Percentiles rank a stretch among this genome's conserved stretches.
These are phyloP conservation scores for Cystobasidium slooffiae DNA, from an alignment of 1,284 basidiomycete species.

Conservation along the genomic window DNA sequence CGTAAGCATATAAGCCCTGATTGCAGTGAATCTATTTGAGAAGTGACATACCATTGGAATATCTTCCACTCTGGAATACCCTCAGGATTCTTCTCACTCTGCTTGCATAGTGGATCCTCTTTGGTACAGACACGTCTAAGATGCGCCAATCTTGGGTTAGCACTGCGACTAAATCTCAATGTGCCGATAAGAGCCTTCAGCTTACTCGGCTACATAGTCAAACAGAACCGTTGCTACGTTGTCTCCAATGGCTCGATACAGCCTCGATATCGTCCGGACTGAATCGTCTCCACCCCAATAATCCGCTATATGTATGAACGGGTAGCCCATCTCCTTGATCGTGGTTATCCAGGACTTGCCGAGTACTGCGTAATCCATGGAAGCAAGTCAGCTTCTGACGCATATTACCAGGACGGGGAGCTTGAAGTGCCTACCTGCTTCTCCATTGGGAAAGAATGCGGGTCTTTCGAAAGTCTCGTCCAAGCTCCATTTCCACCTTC, in stretches of 20 bases:
- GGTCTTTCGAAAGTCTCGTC: constrained; percentile 28
- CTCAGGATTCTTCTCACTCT: constrained; percentile 15
- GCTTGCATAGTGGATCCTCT: constrained; percentile 10
- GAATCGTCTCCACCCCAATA: constrained; percentile 9
- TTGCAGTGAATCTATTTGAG: neutral
- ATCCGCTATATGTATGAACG: constrained; percentile 31
- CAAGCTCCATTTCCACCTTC: constrained; percentile 22
- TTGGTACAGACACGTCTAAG: neutral
- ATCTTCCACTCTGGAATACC: constrained; percentile 22
- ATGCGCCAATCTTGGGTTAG: neutral
- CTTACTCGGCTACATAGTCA: constrained; percentile 25
- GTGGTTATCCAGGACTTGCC: constrained; percentile 11
- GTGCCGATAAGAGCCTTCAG: neutral
- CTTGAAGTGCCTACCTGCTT: constrained; percentile 13
- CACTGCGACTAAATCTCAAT: neutral
- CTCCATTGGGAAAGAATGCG: constrained; percentile 23
- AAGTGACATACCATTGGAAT: constrained; percentile 15
- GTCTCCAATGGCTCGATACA: constrained; percentile 22
- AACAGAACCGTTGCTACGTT: constrained; percentile 19
- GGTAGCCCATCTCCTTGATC: constrained; percentile 21
- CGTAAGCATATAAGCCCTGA: neutral
- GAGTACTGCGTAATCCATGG: constrained; percentile 1
- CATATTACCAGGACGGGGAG: no score
- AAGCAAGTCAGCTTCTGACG: neutral
- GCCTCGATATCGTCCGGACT: constrained; percentile 4